Base-by-base conservation (phyloP, 805 yeast genomes). In the Pichia scutulata region DNA sequence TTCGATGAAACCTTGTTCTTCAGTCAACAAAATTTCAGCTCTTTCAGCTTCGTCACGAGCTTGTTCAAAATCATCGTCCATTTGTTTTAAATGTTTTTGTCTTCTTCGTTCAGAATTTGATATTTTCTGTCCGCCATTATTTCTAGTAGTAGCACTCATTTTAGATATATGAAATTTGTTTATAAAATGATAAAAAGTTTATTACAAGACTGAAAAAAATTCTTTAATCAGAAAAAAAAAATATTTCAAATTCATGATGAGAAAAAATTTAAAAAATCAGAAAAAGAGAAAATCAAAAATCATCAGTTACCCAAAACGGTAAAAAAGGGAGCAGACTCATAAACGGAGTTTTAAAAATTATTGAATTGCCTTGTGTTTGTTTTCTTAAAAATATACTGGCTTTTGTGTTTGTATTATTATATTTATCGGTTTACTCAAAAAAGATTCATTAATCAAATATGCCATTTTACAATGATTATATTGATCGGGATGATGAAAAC, bases 41-140 rank as follows among this genome's bases (percentile, higher is more conserved):
- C 84, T 82, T 12, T 90, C 89, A 2, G 96, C 97, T 10, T 89
- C 77, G 56, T 76, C 73, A n/a, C 86, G 78, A 1, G 96, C 95
- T 52, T 83, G 85, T 55, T 80, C 77, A 66, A 85, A 86, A 58
- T 84, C 83, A 40, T 75, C 73, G 63, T 92, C 95, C 37, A 81
- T 68, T 57, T 81, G 74, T 57, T 80, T 80, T 60, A 92, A 63
- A 22, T 82, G 51, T 24, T 49, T 50, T 25, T 46, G 33, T 48
- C 55, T 54, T 48, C 43, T 43, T 9, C 19, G 25, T 7, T 46
- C 30, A 18, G 50, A 14, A 4, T 9, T 14, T 1, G 19, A 19
- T 21, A 26, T 37, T 23, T 44, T 44, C 22, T 51, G 39, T 16
- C 44, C 48, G 9, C 18, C 18, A 8, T 41, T 9, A 8, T 36